Base-by-base conservation (phyloP, 163 green algal species). In the Picocystis sp. region DNA sequence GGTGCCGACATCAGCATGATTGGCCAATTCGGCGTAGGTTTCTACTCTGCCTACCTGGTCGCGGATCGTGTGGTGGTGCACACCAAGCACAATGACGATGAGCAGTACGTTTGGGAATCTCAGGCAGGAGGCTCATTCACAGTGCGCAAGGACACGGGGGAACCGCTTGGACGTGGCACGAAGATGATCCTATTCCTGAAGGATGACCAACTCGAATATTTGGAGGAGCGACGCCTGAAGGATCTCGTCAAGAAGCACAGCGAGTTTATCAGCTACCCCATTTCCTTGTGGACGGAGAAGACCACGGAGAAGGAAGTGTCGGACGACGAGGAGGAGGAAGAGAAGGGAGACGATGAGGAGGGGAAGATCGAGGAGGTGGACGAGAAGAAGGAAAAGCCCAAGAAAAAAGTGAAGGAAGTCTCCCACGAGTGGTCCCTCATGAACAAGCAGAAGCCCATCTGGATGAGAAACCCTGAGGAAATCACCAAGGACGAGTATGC, bases 1-100 rank as follows among this genome's bases (percentile, higher is more conserved):
- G 88, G 84, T 48, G 90, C 83, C 1, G 91, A 97, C 65, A 78
- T 98, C 41, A 80, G 66, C 69, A 90, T 99, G 78, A 99, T 99
- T 60, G 91, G 91, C 45, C 89, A 99, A 73, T 99, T 99, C 71
- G 91, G 91, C 48, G 91, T 99, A 22, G 91, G 91, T 55, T 99
- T 99, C 76, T 99, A 99, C 80, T 97, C 91, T 1, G 84, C 92
- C 8, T 99, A 97, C 78, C 76, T 99, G 15, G 89, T 99, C 13
- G 83, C 91, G 15, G 91, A 99, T 66, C 82, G 83, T 52, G 91
- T 99, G 10, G 69, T 82, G 23, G 85, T 99, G 12, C 63, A 80
- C 22, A 94, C 80, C 63, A 97, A 97, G 82, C 74, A 96, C 78
- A 93, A 94, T 61, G 85, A 95, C 57, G 86, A 95, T 70, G 91